These are phyloP conservation scores for Diaporthe caulivora DNA, from an alignment of 2,329 filamentous ascomycete species.

Conservation along the genomic window DNA sequence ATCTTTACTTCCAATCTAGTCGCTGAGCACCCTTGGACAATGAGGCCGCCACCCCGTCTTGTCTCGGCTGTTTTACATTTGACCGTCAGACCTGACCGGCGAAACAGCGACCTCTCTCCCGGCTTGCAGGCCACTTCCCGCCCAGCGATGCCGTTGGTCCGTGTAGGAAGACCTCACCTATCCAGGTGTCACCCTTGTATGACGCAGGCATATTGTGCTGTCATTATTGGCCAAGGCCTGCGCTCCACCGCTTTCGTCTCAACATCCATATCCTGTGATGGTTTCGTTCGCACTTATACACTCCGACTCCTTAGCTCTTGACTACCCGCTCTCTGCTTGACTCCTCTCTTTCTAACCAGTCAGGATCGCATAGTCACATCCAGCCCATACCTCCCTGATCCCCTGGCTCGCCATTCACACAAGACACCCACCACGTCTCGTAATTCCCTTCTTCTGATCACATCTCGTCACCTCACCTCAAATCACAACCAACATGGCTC, in stretches of 20 bases:
- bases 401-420: conserved; percentile 2
- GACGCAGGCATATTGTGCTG: background rate
- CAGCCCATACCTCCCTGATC: background rate
- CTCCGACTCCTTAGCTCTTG: conserved; percentile 20
- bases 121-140: background rate
- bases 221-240: conserved; percentile 1
- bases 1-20: background rate
- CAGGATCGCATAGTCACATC: conserved; percentile 14
- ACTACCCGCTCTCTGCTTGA: background rate
- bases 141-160: conserved; percentile 23
- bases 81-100: conserved; percentile 29
- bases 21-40: conserved; percentile 14
- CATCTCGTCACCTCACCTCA: background rate
- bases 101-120: conserved; percentile 28
- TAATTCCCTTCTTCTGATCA: background rate
- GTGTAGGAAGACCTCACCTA: conserved; percentile 5
- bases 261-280: background rate
- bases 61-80: conserved; percentile 15
- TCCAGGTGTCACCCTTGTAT: conserved; percentile 25
- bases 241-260: background rate
- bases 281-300: conserved; percentile 33
- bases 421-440: background rate
- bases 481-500: conserved; percentile 40
- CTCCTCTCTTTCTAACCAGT: conserved; percentile 6
- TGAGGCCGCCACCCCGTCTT: conserved; percentile 8